A percentile compares a stretch with the other conserved stretches of the same genome.
Conservation (phyloP, 2,329 filamentous ascomycete species). For the Apiospora kogelbergensis region DNA sequence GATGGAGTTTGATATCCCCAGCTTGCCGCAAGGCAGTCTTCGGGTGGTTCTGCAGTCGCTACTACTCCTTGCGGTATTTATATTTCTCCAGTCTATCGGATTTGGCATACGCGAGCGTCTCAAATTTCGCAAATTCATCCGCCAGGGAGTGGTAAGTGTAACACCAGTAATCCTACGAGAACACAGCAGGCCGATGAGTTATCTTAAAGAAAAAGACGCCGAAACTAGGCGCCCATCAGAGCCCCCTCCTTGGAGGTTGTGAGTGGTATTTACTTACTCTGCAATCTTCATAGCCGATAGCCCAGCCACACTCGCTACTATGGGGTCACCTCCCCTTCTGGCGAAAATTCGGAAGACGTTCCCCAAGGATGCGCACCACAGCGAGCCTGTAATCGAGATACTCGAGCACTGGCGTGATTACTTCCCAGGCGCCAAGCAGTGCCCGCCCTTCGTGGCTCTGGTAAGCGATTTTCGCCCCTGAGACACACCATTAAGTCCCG, state of each 20-base stretch:
- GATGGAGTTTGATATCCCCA: not conserved
- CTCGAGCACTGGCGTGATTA: conserved; percentile 22
- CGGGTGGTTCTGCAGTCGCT: not conserved
- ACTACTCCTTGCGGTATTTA: not conserved
- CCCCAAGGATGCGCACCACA: conserved; percentile 22
- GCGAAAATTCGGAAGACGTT: not conserved
- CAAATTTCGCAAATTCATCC: not conserved
- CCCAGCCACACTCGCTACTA: not conserved
- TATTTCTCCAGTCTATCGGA: not conserved
- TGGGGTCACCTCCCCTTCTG: not conserved
- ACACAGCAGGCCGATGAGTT: no score
- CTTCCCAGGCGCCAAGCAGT: conserved; percentile 22
- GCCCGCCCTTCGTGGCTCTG: conserved; percentile 27
- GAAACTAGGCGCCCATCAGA: not conserved
- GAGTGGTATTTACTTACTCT: not conserved
- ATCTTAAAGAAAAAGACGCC: not conserved
- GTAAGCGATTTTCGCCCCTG: no score
- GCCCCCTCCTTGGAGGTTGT: not conserved
- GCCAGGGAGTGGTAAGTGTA: not conserved
- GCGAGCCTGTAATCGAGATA: conserved; percentile 16
- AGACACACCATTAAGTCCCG: no score
- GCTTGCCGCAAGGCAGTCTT: not conserved
- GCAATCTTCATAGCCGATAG: not conserved
- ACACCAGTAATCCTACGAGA: fast-evolving
- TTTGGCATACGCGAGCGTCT: not conserved